Conservation (phyloP, 352 stramenopile genomes). For the Globisporangium barbulae region DNA sequence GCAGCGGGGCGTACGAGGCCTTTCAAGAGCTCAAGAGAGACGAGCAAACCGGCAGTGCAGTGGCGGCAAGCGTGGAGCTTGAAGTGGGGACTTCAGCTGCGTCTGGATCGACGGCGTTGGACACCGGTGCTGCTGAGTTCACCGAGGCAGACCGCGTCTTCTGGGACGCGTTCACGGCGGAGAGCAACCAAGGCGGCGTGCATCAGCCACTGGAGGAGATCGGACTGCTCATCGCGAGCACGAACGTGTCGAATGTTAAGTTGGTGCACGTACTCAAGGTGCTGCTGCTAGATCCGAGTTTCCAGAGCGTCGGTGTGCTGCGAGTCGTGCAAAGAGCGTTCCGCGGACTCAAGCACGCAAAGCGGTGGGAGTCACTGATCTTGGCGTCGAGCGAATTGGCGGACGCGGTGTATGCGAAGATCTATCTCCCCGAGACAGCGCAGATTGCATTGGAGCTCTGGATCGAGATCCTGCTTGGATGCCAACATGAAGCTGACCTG, state of each 20-base stretch:
- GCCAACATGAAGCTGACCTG: constrained; percentile 69
- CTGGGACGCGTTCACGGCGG: constrained; percentile 42
- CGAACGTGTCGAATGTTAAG: constrained; percentile 30
- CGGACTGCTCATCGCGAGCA: constrained; percentile 61
- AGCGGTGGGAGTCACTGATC: constrained; percentile 64
- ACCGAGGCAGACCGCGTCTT: constrained; percentile 40
- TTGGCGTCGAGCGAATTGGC: constrained; percentile 36
- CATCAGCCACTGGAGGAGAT: constrained; percentile 37
- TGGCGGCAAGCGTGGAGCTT: background rate
- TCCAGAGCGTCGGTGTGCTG: constrained; percentile 42
- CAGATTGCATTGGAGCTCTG: constrained; percentile 47
- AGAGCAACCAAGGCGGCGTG: constrained; percentile 8
- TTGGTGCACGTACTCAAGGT: constrained; percentile 33
- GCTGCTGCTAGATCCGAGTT: constrained; percentile 30
- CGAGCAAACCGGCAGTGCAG: background rate
- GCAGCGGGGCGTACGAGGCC: constrained; percentile 17
- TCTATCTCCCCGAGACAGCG: constrained; percentile 20
- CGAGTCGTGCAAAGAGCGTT: constrained; percentile 57
- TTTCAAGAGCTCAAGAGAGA: background rate
- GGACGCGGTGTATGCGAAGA: constrained; percentile 38
- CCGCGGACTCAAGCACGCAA: constrained; percentile 64
- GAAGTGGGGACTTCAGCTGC: background rate
- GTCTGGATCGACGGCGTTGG: constrained; percentile 8
- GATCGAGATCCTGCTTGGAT: constrained; percentile 62
- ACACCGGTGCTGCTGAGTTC: constrained; percentile 18